A percentile compares a stretch with the other conserved stretches of the same genome.
These are phyloP conservation scores for Trametes pubescens DNA, from an alignment of 1,284 basidiomycete genomes.

Conservation along the genomic window DNA sequence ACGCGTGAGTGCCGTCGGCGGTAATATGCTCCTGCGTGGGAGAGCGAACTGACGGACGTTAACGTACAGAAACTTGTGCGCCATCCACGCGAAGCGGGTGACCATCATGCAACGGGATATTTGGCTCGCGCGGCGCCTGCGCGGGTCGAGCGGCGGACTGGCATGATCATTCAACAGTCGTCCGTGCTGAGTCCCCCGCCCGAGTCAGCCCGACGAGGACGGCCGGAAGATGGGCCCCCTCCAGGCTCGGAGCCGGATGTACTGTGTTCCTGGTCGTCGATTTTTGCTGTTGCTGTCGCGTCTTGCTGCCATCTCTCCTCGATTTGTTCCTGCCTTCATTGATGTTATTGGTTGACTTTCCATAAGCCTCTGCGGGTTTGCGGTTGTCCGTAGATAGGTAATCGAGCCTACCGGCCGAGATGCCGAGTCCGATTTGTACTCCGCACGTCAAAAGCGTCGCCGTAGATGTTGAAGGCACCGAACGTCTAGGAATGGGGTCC, in stretches of 20 bases:
- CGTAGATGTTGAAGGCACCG: no score
- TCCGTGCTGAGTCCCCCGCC: neutral
- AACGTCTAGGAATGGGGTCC: no score
- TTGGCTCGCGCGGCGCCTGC: constrained; percentile 93
- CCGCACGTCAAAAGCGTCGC: no score
- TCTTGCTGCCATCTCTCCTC: constrained; percentile 9
- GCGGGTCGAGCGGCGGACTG: constrained; percentile 78
- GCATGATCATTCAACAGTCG: constrained; percentile 26
- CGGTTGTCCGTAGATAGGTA: no score
- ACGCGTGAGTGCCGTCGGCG: constrained; percentile 72
- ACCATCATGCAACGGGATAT: constrained; percentile 99
- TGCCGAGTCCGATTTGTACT: no score
- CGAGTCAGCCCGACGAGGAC: neutral
- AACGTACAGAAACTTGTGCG: constrained; percentile 84
- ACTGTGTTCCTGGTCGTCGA: neutral
- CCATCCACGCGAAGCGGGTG: constrained; percentile 98
- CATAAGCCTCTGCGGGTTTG: no score
- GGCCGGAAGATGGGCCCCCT: neutral
- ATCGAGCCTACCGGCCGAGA: no score
- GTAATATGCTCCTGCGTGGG: neutral
- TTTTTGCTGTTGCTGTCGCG: constrained; percentile 2
- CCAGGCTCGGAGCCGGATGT: constrained; percentile 8
- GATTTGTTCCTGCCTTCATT: neutral
- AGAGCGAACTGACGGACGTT: constrained; percentile 4
- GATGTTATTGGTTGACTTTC: neutral